These are phyloP conservation scores for Isabelozyma rhagii DNA, from an alignment of 805 yeast genomes.

Conservation along the genomic window DNA sequence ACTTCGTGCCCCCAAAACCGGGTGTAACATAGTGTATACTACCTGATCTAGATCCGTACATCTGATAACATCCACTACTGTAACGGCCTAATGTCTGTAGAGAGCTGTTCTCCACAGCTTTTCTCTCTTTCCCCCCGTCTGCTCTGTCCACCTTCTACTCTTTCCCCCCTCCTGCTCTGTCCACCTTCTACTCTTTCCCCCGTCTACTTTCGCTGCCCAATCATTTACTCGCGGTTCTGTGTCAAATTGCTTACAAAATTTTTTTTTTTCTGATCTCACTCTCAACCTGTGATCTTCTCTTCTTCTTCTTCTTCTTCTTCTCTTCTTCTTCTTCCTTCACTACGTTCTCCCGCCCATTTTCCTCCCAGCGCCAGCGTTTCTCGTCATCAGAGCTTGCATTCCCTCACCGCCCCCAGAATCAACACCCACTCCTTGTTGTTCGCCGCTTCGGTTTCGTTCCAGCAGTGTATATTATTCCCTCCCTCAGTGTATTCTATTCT, in stretches of 20 bases:
- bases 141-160: too few relatives aligned
- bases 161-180: not conserved
- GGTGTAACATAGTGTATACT: slow-evolving; percentile 37
- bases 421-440: too few relatives aligned
- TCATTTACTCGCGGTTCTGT: not conserved
- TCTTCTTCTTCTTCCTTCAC: not conserved
- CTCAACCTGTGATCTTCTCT: not conserved
- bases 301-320: not conserved
- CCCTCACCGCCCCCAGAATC: too few relatives aligned
- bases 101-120: too few relatives aligned
- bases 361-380: too few relatives aligned
- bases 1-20: slow-evolving; percentile 46
- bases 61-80: too few relatives aligned
- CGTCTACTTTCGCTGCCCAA: not conserved
- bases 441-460: too few relatives aligned
- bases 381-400: not conserved
- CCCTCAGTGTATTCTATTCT: not conserved
- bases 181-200: too few relatives aligned
- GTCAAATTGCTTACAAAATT: not conserved
- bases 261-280: not conserved
- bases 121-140: too few relatives aligned
- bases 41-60: not conserved
- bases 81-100: too few relatives aligned
- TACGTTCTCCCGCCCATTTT: too few relatives aligned
- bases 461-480: not conserved